Base-by-base conservation (phyloP, 306 rosid species). In the Pyrus betulifolia region DNA sequence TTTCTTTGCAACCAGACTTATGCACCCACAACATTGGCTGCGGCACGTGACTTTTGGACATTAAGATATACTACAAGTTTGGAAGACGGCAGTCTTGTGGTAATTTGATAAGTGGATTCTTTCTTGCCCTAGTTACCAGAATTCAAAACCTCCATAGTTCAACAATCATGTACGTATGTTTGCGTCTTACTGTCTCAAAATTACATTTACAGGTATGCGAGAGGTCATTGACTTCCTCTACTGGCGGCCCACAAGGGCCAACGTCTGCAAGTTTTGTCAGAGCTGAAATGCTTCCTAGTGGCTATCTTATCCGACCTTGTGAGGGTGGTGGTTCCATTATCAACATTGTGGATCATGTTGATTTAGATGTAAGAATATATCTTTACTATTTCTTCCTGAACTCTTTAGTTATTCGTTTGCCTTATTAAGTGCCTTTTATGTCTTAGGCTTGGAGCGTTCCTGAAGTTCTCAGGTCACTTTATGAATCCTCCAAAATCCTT, bases 41-140 rank as follows among this genome's bases (percentile, higher is more conserved):
- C 98, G 10, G 97, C 98, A 19, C 95, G 98, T 4, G 98, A 95
- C 86, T 95, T 90, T 44, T 95, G 97, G 97, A 95, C 95, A 3
- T 80, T 95, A 33, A 85, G 98, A 92, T 95, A 90, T 74, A 90
- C 96, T 65, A 85, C 96, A 4, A 95, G 77, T 68, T 74, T 95
- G 87, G 98, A 95, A 80, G 98, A 95, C 87, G 97, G 97, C 79
- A 95, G 98, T 87, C 91, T 92, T 82, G 98, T 92, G 98, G 98
- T 94, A 94, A 58, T 58, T 64, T 54, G 71, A 42, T 4, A 46
- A 19, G 27, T 44, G 35, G 2, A 10, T 13, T 10, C 15, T 13
- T n/a, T 14, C 19, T 38, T 38, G 42, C 42, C 42, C 42, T 38
- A 7, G 42, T 38, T 38, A 38, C 42, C 42, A 38, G 42, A 38